Conservation (phyloP, 2,329 filamentous ascomycete species). For the Grosmannia clavigera region DNA sequence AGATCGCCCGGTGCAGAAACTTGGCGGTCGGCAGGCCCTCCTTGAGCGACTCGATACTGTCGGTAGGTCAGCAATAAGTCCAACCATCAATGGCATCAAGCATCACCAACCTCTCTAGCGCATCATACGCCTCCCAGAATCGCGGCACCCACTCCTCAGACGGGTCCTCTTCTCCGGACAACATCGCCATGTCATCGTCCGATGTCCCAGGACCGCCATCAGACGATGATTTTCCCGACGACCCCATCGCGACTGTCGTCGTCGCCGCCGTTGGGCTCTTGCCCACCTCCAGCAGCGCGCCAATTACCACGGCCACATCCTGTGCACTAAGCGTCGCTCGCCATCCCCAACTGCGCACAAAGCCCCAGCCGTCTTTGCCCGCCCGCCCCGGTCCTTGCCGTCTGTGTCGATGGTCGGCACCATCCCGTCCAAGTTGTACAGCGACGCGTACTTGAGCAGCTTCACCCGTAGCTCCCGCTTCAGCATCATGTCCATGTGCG, state of each 20-base stretch:
- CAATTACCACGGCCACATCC: conserved; percentile 86
- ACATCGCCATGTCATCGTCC: conserved; percentile 27
- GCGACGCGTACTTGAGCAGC: conserved; percentile 77
- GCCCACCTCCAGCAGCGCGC: conserved; percentile 86
- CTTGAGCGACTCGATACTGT: conserved; percentile 63
- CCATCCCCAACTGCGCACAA: conserved; percentile 96
- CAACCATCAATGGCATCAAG: conserved; percentile 12
- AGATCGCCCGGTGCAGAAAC: conserved; percentile 81
- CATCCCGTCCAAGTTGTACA: conserved; percentile 89
- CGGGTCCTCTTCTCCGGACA: conserved; percentile 25
- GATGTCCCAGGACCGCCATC: conserved; percentile 29
- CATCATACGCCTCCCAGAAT: conserved; percentile 64
- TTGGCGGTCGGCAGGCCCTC: conserved; percentile 71
- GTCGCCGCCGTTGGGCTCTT: conserved; percentile 33
- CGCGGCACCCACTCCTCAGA: conserved; percentile 51
- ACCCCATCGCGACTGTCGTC: conserved; percentile 18
- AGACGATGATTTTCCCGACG: conserved; percentile 16
- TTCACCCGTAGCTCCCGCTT: conserved; percentile 73
- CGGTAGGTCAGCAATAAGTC: conserved; percentile 1
- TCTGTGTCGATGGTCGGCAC: conserved; percentile 69
- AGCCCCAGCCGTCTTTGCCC: conserved; percentile 92
- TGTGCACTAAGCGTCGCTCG: conserved; percentile 85
- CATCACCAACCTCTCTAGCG: conserved; percentile 48
- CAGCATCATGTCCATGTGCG: conserved; percentile 96
- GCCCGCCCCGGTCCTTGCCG: conserved; percentile 53